Conservation (phyloP, 441 rosid species). For the Jatropha multifida region DNA sequence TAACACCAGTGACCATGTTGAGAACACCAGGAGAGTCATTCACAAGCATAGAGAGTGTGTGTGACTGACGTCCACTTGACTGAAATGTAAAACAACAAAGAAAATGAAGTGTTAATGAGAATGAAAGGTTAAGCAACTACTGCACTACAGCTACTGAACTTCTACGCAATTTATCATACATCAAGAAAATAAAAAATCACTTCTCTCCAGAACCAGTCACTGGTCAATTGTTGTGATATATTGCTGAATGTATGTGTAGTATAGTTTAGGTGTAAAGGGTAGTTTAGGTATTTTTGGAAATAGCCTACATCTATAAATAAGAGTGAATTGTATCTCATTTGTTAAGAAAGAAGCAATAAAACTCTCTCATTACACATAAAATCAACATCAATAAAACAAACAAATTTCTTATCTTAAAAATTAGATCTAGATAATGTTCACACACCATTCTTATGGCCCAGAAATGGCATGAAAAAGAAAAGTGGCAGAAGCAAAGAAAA, state of each 20-base stretch:
- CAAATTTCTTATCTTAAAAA: background rate
- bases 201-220: too few relatives aligned
- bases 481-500: background rate
- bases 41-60: constrained; percentile 66
- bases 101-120: constrained; percentile 1
- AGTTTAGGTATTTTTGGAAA: too few relatives aligned
- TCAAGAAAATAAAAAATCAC: background rate
- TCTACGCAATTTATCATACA: background rate
- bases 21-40: constrained; percentile 70
- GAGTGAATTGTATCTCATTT: too few relatives aligned
- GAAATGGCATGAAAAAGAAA: background rate
- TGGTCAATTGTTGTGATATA: too few relatives aligned
- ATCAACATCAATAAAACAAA: too few relatives aligned
- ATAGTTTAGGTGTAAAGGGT: too few relatives aligned
- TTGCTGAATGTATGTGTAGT: too few relatives aligned
- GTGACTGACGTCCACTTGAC: constrained; percentile 67
- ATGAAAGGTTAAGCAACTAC: constrained; percentile 9
- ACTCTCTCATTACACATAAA: too few relatives aligned
- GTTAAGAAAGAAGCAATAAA: too few relatives aligned
- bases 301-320: too few relatives aligned
- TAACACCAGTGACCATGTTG: constrained; percentile 65
- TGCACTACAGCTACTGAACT: background rate
- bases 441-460: background rate
- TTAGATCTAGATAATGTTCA: background rate
- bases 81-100: constrained; percentile 34